These are phyloP conservation scores for Durotheca rogersii DNA, from an alignment of 495 filamentous ascomycete genomes.

Conservation along the genomic window DNA sequence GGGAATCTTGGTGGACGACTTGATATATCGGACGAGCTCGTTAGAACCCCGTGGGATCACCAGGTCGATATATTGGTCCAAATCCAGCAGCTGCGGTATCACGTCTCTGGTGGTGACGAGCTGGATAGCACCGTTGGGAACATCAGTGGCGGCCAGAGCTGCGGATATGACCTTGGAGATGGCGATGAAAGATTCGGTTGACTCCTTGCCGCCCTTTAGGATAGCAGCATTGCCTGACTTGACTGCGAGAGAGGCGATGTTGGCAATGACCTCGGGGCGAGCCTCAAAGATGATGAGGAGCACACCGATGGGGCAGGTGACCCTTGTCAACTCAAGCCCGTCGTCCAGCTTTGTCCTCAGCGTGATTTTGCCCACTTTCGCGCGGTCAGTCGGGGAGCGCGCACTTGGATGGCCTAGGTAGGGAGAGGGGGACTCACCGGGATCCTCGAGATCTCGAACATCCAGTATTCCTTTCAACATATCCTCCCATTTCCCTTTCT, in stretches of 20 bases:
- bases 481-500: conserved; percentile 90
- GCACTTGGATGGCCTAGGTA: too few species aligned
- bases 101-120: conserved; percentile 89
- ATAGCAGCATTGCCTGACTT: conserved; percentile 98
- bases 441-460: conserved; percentile 83
- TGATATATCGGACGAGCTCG: conserved; percentile 87
- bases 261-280: conserved; percentile 96
- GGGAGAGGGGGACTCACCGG: conserved; percentile 75
- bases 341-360: conserved; percentile 87
- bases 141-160: conserved; percentile 71
- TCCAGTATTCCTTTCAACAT: conserved; percentile 96
- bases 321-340: conserved; percentile 76
- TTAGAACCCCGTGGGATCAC: conserved; percentile 94
- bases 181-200: conserved; percentile 84
- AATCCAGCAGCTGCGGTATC: conserved; percentile 77
- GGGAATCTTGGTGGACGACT: conserved; percentile 87
- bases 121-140: conserved; percentile 85
- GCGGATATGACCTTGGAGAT: conserved; percentile 83
- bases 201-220: conserved; percentile 96
- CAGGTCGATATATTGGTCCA: conserved; percentile 86
- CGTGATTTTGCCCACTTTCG: conserved; percentile 77
- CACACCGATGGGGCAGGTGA: conserved; percentile 92
- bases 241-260: conserved; percentile 94
- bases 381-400: too few species aligned
- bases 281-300: conserved; percentile 98